Conservation (phyloP, 192 early-diverging fungal species). For the Podila horticola region DNA sequence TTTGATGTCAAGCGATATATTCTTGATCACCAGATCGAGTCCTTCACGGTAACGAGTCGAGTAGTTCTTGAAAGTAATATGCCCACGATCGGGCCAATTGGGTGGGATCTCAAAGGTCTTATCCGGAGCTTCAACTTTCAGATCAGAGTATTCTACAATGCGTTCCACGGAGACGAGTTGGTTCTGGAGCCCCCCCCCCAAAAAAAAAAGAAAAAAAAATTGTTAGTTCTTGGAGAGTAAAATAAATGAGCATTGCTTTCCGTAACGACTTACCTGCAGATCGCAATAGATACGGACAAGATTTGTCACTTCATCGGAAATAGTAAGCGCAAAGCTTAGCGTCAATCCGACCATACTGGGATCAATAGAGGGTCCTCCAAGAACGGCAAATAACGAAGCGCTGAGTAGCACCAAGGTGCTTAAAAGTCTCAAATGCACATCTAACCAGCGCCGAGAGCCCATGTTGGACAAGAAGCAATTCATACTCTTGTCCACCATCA, state of each 20-base stretch:
- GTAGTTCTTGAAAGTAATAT: conserved; percentile 76
- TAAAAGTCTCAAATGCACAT: conserved; percentile 27
- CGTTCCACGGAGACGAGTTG: conserved; percentile 37
- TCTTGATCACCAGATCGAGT: conserved; percentile 75
- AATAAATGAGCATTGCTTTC: neutral
- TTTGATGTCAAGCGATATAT: conserved; percentile 69
- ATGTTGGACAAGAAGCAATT: conserved; percentile 33
- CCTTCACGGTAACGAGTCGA: conserved; percentile 81
- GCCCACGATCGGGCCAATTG: conserved; percentile 76
- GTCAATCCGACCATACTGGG: conserved; percentile 61
- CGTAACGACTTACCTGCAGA: conserved; percentile 63
- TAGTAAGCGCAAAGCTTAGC: conserved; percentile 72
- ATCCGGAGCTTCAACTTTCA: conserved; percentile 47
- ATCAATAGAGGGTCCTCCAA: conserved; percentile 50
- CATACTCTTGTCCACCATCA: conserved; percentile 12
- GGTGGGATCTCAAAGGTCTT: conserved; percentile 17
- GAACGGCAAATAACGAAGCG: conserved; percentile 16
- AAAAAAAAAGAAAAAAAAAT: neutral
- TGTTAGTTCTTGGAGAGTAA: neutral
- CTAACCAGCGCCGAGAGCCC: conserved; percentile 29
- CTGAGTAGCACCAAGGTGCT: conserved; percentile 48
- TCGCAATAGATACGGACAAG: conserved; percentile 72
- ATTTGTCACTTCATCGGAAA: conserved; percentile 83
- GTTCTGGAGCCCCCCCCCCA: conserved; percentile 56
- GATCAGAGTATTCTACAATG: conserved; percentile 44